phyloP scores from a whole-genome alignment of 2,329 filamentous ascomycete genomes.

The Penicillium corylophilum region DNA sequence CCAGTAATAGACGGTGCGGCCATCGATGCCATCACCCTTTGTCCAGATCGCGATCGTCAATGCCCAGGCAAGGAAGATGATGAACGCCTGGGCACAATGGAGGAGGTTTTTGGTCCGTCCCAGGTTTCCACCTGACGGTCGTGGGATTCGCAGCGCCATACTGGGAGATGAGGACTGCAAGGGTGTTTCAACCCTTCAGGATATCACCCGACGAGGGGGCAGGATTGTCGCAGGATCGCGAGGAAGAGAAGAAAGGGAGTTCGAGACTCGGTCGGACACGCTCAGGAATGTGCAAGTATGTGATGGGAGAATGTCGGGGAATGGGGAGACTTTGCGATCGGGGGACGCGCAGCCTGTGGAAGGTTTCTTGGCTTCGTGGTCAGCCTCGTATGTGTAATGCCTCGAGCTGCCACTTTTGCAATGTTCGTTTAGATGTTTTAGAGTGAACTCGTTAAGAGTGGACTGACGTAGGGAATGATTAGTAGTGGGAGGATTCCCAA shows the following conservation, averaged over 20 bases:
- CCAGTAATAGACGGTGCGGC: conserved; percentile 58
- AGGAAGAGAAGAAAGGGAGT: not conserved
- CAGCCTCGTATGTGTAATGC: not conserved
- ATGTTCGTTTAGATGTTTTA: not conserved
- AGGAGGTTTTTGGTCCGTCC: conserved; percentile 57
- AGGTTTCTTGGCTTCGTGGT: conserved; percentile 5
- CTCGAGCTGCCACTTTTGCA: not conserved
- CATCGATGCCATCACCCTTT: conserved; percentile 54
- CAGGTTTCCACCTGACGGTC: conserved; percentile 42
- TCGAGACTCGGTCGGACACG: not conserved
- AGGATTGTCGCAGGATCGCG: not conserved
- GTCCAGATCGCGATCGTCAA: conserved; percentile 60
- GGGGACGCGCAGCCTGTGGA: conserved; percentile 1
- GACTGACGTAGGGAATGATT: not conserved
- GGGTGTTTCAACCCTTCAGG: conserved; percentile 19
- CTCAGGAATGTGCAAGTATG: conserved; percentile 2
- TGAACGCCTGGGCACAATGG: conserved; percentile 54
- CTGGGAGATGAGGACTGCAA: conserved; percentile 16
- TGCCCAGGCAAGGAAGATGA: conserved; percentile 59
- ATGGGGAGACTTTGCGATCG: not conserved
- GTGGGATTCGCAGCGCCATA: conserved; percentile 28
- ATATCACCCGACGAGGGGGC: not conserved
- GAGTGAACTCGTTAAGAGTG: not conserved
- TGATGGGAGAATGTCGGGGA: not conserved
- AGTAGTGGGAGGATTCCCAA: not conserved